phyloP scores from a whole-genome alignment of 1,139 yeast species.

The Cylindricascospora bacillispora region DNA sequence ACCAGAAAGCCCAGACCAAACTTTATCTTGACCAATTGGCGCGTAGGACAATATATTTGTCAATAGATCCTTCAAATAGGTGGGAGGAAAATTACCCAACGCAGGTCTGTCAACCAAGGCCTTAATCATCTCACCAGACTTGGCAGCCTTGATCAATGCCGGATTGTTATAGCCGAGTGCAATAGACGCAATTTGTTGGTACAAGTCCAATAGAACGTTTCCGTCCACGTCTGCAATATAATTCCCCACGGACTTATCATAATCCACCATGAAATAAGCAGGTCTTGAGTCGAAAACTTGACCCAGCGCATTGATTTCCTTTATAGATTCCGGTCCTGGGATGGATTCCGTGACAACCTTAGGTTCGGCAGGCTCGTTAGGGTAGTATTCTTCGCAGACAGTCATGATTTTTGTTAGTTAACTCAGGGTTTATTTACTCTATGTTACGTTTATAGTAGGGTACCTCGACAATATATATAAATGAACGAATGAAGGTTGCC shows the following conservation, averaged over 20 bases:
- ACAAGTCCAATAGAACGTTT: conserved; percentile 48
- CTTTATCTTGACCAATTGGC: conserved; percentile 51
- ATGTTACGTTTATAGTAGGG: too few species aligned
- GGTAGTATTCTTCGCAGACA: conserved; percentile 41
- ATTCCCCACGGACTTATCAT: conserved; percentile 53
- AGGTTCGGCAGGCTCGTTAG: conserved; percentile 45
- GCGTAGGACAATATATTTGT: conserved; percentile 51
- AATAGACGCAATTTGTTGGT: conserved; percentile 64
- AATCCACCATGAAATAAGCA: conserved; percentile 57
- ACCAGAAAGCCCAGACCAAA: conserved; percentile 63
- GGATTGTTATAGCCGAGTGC: conserved; percentile 70
- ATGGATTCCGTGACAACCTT: conserved; percentile 32
- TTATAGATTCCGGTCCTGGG: conserved; percentile 50
- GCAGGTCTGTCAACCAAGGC: conserved; percentile 67
- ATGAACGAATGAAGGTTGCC: too few species aligned
- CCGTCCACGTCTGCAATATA: conserved; percentile 64
- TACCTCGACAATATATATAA: too few species aligned
- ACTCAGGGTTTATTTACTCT: too few species aligned
- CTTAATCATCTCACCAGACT: conserved; percentile 51
- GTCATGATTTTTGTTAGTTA: conserved; percentile 32
- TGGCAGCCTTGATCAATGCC: conserved; percentile 46
- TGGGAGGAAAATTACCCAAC: conserved; percentile 59
- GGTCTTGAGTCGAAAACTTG: conserved; percentile 54
- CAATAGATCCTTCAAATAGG: conserved; percentile 38
- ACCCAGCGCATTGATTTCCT: conserved; percentile 37